Percentiles rank a stretch among this genome's conserved stretches.
Evolutionary conservation across 78 protist genomes (phyloP).

Genomic region (Acrasis kona): DNA sequence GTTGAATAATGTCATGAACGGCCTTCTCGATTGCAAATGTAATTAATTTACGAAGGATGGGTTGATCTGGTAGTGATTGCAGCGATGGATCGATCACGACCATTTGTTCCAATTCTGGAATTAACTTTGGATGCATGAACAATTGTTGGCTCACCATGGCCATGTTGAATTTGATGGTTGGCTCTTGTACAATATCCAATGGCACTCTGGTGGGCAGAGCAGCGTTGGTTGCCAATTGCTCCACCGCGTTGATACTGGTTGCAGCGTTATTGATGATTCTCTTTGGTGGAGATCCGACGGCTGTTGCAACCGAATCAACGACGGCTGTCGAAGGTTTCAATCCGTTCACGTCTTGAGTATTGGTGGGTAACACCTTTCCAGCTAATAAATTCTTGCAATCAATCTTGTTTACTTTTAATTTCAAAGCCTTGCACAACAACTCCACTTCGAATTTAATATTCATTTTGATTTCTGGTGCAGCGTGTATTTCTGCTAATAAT

Average conservation of each 20-base stretch:
- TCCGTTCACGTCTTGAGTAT: no score
- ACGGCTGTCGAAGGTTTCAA: neutral
- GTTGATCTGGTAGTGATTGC: neutral
- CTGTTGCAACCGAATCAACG: neutral
- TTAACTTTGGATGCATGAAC: no score
- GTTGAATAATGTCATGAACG: slow-evolving; percentile 47
- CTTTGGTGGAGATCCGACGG: neutral
- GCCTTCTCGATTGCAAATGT: neutral
- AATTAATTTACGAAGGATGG: neutral
- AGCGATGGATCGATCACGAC: neutral
- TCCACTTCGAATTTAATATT: slow-evolving; percentile 92
- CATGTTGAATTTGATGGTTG: no score
- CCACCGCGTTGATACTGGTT: neutral
- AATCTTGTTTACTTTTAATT: neutral
- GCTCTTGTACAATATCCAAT: neutral
- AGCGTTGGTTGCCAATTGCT: neutral
- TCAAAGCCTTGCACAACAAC: slow-evolving; percentile 66
- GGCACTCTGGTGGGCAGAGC: no score
- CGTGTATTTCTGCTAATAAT: slow-evolving; percentile 74
- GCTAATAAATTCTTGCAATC: neutral
- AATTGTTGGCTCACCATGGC: no score
- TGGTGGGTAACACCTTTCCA: neutral
- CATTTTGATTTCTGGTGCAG: slow-evolving; percentile 57
- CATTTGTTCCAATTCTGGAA: neutral
- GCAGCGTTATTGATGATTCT: neutral